Percentiles rank a stretch among this genome's conserved stretches.
Evolutionary conservation across 2,329 filamentous ascomycete species (phyloP).

Genomic region (Ilyonectria mors-panacis): DNA sequence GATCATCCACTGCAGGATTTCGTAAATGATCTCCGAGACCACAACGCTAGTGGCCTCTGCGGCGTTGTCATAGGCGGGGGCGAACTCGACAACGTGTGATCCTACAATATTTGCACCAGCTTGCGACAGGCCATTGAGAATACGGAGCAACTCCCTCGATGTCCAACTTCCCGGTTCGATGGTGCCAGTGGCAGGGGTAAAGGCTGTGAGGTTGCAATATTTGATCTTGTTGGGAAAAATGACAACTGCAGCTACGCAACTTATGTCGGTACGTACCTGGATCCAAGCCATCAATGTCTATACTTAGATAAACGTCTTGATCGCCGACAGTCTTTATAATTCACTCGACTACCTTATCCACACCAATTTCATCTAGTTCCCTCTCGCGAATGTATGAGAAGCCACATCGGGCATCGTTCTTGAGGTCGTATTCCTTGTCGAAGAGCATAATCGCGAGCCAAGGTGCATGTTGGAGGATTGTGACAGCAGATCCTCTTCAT

Average conservation of each 20-base stretch:
- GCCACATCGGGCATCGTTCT: conserved; percentile 41
- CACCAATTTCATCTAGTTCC: conserved; percentile 85
- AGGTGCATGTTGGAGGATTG: conserved; percentile 81
- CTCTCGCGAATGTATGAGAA: conserved; percentile 41
- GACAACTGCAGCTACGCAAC: too few species aligned
- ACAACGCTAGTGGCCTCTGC: conserved; percentile 85
- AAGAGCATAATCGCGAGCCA: conserved; percentile 80
- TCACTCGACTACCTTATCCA: conserved; percentile 73
- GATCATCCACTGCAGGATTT: conserved; percentile 82
- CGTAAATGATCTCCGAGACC: conserved; percentile 85
- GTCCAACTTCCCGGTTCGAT: conserved; percentile 91
- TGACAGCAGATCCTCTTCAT: conserved; percentile 36
- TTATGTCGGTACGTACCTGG: conserved; percentile 56
- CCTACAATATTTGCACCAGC: conserved; percentile 84
- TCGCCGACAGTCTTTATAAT: conserved; percentile 58
- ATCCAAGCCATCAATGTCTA: conserved; percentile 86
- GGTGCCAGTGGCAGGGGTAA: conserved; percentile 76
- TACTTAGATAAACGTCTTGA: conserved; percentile 76
- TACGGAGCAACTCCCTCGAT: conserved; percentile 83
- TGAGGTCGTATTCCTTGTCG: conserved; percentile 53
- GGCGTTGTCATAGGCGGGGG: conserved; percentile 83
- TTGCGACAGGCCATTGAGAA: conserved; percentile 75
- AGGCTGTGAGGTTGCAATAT: conserved; percentile 14
- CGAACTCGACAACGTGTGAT: conserved; percentile 88
- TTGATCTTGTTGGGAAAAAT: too few species aligned